phyloP scores from a whole-genome alignment of 306 rosid genomes.

The Geum urbanum region DNA sequence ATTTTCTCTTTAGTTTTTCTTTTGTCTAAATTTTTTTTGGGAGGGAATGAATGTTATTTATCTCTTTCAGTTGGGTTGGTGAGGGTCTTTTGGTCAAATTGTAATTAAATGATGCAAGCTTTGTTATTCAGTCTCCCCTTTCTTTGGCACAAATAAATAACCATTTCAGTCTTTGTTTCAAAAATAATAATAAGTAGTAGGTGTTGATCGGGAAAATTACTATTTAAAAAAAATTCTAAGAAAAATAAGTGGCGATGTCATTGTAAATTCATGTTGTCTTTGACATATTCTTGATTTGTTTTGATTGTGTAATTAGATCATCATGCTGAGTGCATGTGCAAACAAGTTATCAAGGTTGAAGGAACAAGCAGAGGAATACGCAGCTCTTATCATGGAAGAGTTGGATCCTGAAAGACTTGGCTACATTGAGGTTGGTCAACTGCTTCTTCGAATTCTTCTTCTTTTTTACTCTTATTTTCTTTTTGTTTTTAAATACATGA shows the following conservation, averaged over 20 bases:
- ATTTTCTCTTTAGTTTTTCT: constrained; percentile 26
- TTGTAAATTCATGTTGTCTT: no score
- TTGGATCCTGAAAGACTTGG: constrained; percentile 95
- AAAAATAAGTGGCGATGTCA: no score
- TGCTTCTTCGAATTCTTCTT: no score
- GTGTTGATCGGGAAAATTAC: constrained; percentile 5
- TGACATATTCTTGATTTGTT: background rate
- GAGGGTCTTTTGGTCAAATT: constrained; percentile 48
- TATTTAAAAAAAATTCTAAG: no score
- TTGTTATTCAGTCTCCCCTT: background rate
- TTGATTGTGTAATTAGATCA: constrained; percentile 49
- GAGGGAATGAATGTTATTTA: constrained; percentile 24
- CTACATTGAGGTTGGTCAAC: constrained; percentile 74
- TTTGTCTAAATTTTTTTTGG: constrained; percentile 20
- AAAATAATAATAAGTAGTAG: background rate
- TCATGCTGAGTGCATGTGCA: constrained; percentile 94
- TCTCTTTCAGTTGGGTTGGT: constrained; percentile 67
- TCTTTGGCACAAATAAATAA: background rate
- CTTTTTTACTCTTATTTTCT: background rate
- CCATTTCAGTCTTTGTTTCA: background rate
- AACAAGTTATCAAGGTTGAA: constrained; percentile 88
- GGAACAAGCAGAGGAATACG: constrained; percentile 99
- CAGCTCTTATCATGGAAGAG: constrained; percentile 97
- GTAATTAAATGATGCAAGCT: background rate
- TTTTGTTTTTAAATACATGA: background rate